phyloP scores from a whole-genome alignment of 306 rosid genomes.

The Cercis canadensis region DNA sequence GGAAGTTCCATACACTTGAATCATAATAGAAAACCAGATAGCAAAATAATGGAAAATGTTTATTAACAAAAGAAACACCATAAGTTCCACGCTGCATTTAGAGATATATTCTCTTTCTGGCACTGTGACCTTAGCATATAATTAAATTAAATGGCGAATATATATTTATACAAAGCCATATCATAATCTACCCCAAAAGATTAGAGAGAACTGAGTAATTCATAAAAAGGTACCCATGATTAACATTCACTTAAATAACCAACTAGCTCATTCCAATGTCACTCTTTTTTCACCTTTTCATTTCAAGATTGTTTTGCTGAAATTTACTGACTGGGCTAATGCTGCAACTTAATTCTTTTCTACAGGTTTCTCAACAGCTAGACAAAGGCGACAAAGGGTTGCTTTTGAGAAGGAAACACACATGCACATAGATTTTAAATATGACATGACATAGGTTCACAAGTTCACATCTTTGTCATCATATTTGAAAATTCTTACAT shows the following conservation, averaged over 20 bases:
- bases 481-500: neutral
- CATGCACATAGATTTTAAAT: neutral
- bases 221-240: no score
- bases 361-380: neutral
- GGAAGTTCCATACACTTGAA: conserved; percentile 24
- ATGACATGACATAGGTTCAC: conserved; percentile 6
- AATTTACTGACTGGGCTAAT: conserved; percentile 18
- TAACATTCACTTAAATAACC: conserved; percentile 21
- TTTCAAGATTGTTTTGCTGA: conserved; percentile 5
- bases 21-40: conserved; percentile 23
- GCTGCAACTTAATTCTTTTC: conserved; percentile 2
- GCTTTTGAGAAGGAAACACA: conserved; percentile 4
- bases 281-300: conserved; percentile 13
- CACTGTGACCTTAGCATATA: conserved; percentile 5
- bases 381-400: neutral
- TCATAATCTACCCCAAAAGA: neutral
- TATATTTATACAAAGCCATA: no score
- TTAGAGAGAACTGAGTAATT: neutral
- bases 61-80: conserved; percentile 4
- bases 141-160: neutral
- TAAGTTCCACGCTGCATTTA: conserved; percentile 17
- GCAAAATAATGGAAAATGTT: neutral
- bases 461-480: conserved; percentile 12
- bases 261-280: conserved; percentile 11
- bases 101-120: conserved; percentile 2